Conservation (phyloP, 106 monocot genomes). For the Platanthera guangdongensis region DNA sequence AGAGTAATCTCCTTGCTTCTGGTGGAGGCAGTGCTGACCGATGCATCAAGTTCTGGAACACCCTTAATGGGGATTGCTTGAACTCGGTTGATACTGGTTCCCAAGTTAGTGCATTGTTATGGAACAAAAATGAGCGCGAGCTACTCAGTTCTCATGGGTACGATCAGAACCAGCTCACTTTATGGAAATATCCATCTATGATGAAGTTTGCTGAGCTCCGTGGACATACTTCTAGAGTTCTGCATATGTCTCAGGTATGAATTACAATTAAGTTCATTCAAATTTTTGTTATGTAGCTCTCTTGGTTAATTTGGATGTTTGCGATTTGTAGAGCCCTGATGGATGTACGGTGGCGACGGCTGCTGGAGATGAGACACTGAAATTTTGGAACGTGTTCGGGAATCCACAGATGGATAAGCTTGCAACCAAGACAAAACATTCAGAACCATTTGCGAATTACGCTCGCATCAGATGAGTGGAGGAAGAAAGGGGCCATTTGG, state of each 20-base stretch:
- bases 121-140: conserved; percentile 23
- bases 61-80: conserved; percentile 2
- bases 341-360: conserved; percentile 15
- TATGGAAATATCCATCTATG: conserved; percentile 42
- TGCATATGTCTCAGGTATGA: conserved; percentile 26
- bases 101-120: conserved; percentile 14
- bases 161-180: conserved; percentile 15
- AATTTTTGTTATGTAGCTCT: background rate
- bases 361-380: conserved; percentile 5
- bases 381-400: conserved; percentile 12
- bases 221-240: conserved; percentile 35
- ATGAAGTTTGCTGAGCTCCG: conserved; percentile 21
- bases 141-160: conserved; percentile 23
- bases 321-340: conserved; percentile 45
- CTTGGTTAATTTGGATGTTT: background rate
- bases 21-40: conserved; percentile 10
- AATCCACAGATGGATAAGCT: conserved; percentile 20
- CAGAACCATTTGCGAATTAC: conserved; percentile 29
- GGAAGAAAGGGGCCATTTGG: too few species aligned
- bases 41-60: conserved; percentile 24
- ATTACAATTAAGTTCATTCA: background rate
- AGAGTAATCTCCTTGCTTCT: conserved; percentile 19
- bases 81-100: conserved; percentile 15
- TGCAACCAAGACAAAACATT: conserved; percentile 17
- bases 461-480: conserved; percentile 36